A percentile compares a stretch with the other conserved stretches of the same genome.
Conservation (phyloP, 306 rosid species). For the Citrullus colocynthis region DNA sequence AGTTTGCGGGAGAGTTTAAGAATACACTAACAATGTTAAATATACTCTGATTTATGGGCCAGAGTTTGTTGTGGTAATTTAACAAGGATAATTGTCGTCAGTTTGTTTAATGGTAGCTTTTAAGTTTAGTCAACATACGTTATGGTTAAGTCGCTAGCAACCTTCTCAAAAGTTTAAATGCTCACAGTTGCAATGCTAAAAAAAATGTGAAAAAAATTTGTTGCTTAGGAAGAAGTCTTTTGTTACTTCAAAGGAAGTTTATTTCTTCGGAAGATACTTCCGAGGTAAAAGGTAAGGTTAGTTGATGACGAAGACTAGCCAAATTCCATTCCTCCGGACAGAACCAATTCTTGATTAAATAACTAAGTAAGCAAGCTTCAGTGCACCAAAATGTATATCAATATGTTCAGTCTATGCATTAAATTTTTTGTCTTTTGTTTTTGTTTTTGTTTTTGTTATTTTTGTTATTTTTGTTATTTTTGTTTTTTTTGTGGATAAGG, state of each 20-base stretch:
- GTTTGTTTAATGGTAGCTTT: background rate
- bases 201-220: background rate
- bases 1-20: background rate
- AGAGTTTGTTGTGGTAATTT: background rate
- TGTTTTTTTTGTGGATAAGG: too few relatives aligned
- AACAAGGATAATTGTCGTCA: background rate
- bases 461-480: too few relatives aligned
- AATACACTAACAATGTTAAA: background rate
- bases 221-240: background rate
- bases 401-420: background rate
- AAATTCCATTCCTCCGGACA: background rate
- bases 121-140: background rate
- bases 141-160: background rate
- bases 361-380: background rate
- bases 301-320: background rate
- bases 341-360: background rate
- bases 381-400: background rate
- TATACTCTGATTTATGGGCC: background rate
- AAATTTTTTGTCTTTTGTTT: too few relatives aligned
- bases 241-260: background rate
- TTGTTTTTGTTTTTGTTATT: too few relatives aligned
- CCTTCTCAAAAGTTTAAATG: background rate
- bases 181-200: background rate
- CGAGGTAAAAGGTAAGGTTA: background rate
- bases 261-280: background rate